Conservation (phyloP, 2,329 filamentous ascomycete genomes). For the Aspergillus japonicus region DNA sequence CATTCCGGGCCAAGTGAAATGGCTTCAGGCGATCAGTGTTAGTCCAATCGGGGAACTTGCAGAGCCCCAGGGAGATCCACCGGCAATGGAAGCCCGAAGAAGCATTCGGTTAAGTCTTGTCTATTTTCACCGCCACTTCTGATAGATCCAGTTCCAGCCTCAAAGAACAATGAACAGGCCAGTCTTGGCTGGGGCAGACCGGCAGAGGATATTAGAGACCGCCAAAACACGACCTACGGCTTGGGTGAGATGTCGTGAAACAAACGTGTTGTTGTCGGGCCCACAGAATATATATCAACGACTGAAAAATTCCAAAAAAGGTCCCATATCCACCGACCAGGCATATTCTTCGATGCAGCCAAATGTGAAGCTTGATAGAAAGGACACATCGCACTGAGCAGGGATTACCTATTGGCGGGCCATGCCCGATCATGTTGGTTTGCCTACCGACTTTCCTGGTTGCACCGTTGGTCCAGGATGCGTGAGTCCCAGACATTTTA, state of each 20-base stretch:
- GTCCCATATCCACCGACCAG: neutral
- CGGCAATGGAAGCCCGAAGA: neutral
- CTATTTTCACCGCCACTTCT: constrained; percentile 9
- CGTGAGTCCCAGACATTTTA: neutral
- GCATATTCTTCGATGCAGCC: neutral
- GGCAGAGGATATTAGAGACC: neutral
- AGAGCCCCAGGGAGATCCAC: constrained; percentile 4
- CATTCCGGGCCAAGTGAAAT: constrained; percentile 3
- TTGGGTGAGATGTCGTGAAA: neutral
- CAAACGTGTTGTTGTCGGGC: neutral
- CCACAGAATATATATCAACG: neutral
- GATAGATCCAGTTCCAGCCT: constrained; percentile 3
- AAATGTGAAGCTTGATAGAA: neutral
- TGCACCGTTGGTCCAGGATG: neutral
- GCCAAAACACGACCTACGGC: neutral
- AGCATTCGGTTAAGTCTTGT: neutral
- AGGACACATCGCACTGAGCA: neutral
- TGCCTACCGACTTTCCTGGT: neutral
- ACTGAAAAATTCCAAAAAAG: neutral
- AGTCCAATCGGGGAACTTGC: constrained; percentile 9
- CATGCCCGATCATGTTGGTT: constrained; percentile 6
- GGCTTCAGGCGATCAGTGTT: constrained; percentile 5
- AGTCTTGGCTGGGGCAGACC: neutral
- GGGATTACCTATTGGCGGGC: neutral
- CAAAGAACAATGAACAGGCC: neutral